Percentiles rank a stretch among this genome's conserved stretches.
These are phyloP conservation scores for Aegilops umbellulata DNA, from an alignment of 176 grass and related monocot species.

Conservation along the genomic window DNA sequence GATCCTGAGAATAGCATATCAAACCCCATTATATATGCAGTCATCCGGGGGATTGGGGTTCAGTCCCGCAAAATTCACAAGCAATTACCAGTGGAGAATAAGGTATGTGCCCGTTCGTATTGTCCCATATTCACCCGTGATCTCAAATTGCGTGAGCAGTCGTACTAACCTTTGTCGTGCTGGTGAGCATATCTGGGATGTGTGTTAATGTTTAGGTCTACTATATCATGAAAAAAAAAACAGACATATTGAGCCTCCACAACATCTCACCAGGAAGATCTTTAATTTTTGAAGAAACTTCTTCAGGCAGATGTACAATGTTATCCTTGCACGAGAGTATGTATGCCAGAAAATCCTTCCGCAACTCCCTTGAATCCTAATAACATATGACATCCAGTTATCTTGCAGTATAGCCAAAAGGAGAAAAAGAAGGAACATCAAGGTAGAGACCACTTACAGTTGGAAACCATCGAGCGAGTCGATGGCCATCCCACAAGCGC, in stretches of 20 bases:
- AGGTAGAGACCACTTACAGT: background rate
- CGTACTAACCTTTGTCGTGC: too few species aligned
- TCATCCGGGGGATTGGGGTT: too few species aligned
- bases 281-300: background rate
- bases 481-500: constrained; percentile 13
- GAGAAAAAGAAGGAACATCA: background rate
- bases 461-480: background rate
- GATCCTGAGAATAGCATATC: too few species aligned
- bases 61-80: too few species aligned
- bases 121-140: too few species aligned
- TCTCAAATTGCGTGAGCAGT: too few species aligned
- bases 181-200: too few species aligned
- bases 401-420: background rate
- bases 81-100: too few species aligned
- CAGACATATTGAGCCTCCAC: background rate
- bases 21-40: too few species aligned
- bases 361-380: background rate
- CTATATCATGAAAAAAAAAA: background rate
- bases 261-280: background rate
- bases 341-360: background rate
- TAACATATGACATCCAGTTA: background rate
- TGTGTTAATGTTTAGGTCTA: too few species aligned
- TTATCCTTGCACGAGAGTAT: background rate
- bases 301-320: fast-evolving
- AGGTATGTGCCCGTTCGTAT: too few species aligned